A percentile compares a stretch with the other conserved stretches of the same genome.
phyloP scores from a whole-genome alignment of 768 basidiomycete species.

The Neoboletus magnificus region DNA sequence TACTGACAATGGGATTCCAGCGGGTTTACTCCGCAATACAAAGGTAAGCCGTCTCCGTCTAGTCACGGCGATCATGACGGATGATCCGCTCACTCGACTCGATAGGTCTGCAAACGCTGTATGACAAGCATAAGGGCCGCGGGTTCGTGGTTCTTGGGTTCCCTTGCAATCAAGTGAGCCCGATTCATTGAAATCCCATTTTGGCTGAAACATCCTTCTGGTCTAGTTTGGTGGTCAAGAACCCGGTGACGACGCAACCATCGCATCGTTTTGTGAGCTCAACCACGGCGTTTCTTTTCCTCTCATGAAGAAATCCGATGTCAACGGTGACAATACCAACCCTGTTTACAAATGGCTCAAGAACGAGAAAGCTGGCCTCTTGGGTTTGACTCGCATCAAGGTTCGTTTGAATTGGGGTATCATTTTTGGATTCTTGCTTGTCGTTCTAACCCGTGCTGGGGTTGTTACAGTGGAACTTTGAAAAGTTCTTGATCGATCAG shows the following conservation, averaged over 20 bases:
- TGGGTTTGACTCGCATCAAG: constrained; percentile 75
- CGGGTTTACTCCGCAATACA: constrained; percentile 83
- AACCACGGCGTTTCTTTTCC: constrained; percentile 92
- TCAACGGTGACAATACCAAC: constrained; percentile 84
- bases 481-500: constrained; percentile 82
- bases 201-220: neutral
- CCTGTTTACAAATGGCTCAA: constrained; percentile 86
- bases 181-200: too few species aligned
- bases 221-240: constrained; percentile 81
- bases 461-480: constrained; percentile 75
- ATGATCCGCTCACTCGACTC: neutral
- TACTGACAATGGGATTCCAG: constrained; percentile 34
- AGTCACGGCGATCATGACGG: neutral
- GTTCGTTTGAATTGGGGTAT: constrained; percentile 34
- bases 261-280: constrained; percentile 67
- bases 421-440: neutral
- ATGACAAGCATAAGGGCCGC: constrained; percentile 77
- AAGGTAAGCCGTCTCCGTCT: constrained; percentile 39
- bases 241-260: constrained; percentile 73
- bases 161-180: constrained; percentile 79
- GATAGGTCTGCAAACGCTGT: constrained; percentile 70
- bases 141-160: constrained; percentile 83
- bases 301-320: constrained; percentile 89
- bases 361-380: constrained; percentile 65
- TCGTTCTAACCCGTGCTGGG: neutral